Evolutionary conservation across 805 yeast genomes (phyloP).

Genomic region (Sugiyamaella americana): DNA sequence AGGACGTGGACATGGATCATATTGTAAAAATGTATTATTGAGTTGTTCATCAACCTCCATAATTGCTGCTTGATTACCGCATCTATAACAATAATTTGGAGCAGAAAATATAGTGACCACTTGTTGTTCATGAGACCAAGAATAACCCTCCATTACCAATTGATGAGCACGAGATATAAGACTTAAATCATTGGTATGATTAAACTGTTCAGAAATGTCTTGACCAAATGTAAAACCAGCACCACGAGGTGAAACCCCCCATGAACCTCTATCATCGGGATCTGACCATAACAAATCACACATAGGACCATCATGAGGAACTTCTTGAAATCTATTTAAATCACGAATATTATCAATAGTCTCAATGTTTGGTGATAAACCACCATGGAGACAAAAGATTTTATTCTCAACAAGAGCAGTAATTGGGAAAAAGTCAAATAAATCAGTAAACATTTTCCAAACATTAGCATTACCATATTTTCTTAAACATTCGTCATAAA

Average conservation of each 20-base stretch:
- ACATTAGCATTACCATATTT: constrained; percentile 91
- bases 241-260: constrained; percentile 98
- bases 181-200: constrained; percentile 83
- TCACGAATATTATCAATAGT: constrained; percentile 92
- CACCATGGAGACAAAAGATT: constrained; percentile 92
- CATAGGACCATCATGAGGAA: constrained; percentile 98
- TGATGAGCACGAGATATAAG: constrained; percentile 95
- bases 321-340: constrained; percentile 90
- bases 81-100: constrained; percentile 93
- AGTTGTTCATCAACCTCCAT: constrained; percentile 97
- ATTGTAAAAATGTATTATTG: constrained; percentile 77
- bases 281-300: constrained; percentile 95
- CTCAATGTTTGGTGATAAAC: constrained; percentile 95
- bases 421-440: constrained; percentile 92
- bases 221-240: constrained; percentile 99
- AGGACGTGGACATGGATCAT: constrained; percentile 94
- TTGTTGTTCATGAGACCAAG: constrained; percentile 90
- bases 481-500: constrained; percentile 92
- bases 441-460: constrained; percentile 89
- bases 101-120: constrained; percentile 94
- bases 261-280: constrained; percentile 95
- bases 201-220: constrained; percentile 92
- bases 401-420: constrained; percentile 92
- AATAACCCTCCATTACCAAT: constrained; percentile 94
- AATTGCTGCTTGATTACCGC: constrained; percentile 97